phyloP scores from a whole-genome alignment of 352 stramenopile genomes.

The Pythium monospermum region DNA sequence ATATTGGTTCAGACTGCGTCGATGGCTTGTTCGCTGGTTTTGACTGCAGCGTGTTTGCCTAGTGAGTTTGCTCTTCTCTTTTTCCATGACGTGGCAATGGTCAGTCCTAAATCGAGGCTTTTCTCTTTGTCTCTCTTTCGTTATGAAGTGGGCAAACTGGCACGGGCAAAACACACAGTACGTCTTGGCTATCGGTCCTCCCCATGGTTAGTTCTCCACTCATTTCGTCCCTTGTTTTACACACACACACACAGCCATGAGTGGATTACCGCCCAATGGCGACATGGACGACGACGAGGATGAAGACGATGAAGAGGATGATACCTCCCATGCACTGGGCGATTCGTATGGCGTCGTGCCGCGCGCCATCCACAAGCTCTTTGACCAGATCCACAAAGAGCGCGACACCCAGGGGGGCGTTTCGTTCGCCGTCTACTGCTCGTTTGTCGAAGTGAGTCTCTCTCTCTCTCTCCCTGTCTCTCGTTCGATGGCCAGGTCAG shows the following conservation, averaged over 20 bases:
- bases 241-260: conserved; percentile 58
- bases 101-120: too few species aligned
- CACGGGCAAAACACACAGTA: conserved; percentile 68
- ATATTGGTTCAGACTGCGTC: conserved; percentile 55
- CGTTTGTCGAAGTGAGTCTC: conserved; percentile 49
- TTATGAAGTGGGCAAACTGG: conserved; percentile 58
- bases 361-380: conserved; percentile 49
- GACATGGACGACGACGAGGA: background rate
- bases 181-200: too few species aligned
- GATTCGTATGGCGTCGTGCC: conserved; percentile 47
- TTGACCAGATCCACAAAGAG: conserved; percentile 33
- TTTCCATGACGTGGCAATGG: too few species aligned
- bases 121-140: too few species aligned
- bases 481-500: background rate
- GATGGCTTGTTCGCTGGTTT: conserved; percentile 54
- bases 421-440: conserved; percentile 55
- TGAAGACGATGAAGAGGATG: conserved; percentile 5
- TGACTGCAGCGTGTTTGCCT: conserved; percentile 70
- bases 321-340: conserved; percentile 16
- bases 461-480: background rate
- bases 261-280: conserved; percentile 27
- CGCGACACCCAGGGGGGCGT: conserved; percentile 10
- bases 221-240: too few species aligned
- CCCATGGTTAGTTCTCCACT: too few species aligned
- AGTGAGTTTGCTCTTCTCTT: conserved; percentile 44